A percentile compares a stretch with the other conserved stretches of the same genome.
Evolutionary conservation across 352 stramenopile species (phyloP).

Genomic region (Globisporangium cylindrosporum): DNA sequence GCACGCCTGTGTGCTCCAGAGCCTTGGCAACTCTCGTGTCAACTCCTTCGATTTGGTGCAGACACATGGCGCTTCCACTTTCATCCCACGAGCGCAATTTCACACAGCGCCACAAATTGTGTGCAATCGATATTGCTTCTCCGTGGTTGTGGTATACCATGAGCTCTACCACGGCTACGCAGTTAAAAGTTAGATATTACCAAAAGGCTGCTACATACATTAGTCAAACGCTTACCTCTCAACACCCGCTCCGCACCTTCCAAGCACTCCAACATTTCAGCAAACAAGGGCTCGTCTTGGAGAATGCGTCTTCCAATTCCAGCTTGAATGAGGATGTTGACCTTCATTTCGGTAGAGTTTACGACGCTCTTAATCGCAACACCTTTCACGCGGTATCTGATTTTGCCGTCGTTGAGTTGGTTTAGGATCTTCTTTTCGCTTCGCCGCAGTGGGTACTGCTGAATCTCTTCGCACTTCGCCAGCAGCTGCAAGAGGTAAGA

Average conservation of each 20-base stretch:
- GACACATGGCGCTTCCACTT: constrained; percentile 4
- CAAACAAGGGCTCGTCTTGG: constrained; percentile 16
- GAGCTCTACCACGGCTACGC: constrained; percentile 21
- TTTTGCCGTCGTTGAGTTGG: constrained; percentile 22
- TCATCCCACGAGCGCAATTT: constrained; percentile 29
- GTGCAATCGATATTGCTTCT: constrained; percentile 15
- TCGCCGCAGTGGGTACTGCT: constrained; percentile 24
- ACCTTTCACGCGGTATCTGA: constrained; percentile 16
- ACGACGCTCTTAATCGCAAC: constrained; percentile 11
- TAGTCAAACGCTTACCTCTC: constrained; percentile 17
- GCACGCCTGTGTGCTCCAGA: constrained; percentile 30
- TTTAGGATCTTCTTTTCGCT: constrained; percentile 31
- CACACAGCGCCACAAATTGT: constrained; percentile 26
- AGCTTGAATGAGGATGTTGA: constrained; percentile 38
- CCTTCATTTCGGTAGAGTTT: constrained; percentile 24
- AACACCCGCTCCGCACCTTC: constrained; percentile 25
- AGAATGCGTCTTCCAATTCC: constrained; percentile 17
- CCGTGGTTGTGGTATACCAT: constrained; percentile 14
- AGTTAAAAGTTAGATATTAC: neutral
- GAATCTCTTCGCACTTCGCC: constrained; percentile 27
- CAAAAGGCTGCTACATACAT: neutral
- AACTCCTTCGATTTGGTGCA: constrained; percentile 25
- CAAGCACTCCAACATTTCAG: constrained; percentile 21
- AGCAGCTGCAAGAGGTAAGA: constrained; percentile 22
- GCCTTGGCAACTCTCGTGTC: constrained; percentile 16